phyloP scores from a whole-genome alignment of 2,329 filamentous ascomycete species.

The Davidsoniella virescens region DNA sequence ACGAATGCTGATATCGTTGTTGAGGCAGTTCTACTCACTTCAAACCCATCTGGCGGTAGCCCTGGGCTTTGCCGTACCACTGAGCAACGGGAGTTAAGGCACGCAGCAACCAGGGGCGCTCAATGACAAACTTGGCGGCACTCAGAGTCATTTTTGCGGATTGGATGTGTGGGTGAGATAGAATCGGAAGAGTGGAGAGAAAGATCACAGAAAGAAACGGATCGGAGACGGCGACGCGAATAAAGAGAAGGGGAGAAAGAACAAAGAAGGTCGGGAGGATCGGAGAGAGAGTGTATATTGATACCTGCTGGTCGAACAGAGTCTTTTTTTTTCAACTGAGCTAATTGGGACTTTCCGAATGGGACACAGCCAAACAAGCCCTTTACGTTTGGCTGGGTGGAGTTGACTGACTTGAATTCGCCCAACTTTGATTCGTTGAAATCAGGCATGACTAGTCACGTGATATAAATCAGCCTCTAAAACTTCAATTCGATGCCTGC shows the following conservation, averaged over 20 bases:
- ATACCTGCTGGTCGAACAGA: conserved; percentile 6
- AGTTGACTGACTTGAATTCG: conserved; percentile 7
- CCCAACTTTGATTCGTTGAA: conserved; percentile 7
- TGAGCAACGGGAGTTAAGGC: conserved; percentile 60
- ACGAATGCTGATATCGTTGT: too few relatives aligned
- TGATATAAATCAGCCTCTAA: conserved; percentile 1
- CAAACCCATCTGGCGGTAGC: conserved; percentile 85
- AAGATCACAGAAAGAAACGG: background rate
- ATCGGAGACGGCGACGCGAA: background rate
- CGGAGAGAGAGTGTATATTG: conserved; percentile 2
- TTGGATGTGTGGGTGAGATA: conserved; percentile 17
- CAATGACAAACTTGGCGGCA: conserved; percentile 57
- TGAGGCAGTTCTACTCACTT: conserved; percentile 33
- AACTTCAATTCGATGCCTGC: background rate
- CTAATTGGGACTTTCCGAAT: background rate
- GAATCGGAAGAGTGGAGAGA: conserved; percentile 17
- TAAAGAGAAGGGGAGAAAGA: background rate
- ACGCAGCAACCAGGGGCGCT: conserved; percentile 62
- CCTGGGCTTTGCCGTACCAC: conserved; percentile 80
- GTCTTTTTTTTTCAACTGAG: conserved; percentile 5
- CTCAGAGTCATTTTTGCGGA: conserved; percentile 49
- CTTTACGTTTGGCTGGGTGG: background rate
- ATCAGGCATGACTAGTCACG: background rate
- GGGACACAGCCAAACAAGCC: background rate
- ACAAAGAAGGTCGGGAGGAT: conserved; percentile 12